A percentile compares a stretch with the other conserved stretches of the same genome.
phyloP scores from a whole-genome alignment of 352 stramenopile species.

The Globisporangium canariense region DNA sequence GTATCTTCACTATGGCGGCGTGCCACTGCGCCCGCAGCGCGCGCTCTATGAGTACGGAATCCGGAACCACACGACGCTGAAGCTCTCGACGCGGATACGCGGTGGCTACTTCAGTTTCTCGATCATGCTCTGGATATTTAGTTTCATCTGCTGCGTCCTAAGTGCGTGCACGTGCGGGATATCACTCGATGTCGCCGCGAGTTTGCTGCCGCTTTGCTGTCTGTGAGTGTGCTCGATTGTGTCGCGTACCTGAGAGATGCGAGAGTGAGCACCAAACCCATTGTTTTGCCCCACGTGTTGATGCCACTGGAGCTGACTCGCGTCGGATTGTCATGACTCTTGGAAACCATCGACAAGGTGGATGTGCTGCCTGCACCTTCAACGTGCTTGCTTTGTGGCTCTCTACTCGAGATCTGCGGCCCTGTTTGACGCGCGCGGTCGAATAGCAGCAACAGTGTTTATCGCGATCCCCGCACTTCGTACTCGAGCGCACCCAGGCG shows the following conservation, averaged over 20 bases:
- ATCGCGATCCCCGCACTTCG: neutral
- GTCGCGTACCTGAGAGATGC: neutral
- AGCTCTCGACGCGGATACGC: slow-evolving; percentile 35
- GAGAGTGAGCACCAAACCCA: neutral
- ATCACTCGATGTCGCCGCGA: slow-evolving; percentile 53
- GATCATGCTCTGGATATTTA: slow-evolving; percentile 71
- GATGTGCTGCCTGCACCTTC: too few species aligned
- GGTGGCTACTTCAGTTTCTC: slow-evolving; percentile 73
- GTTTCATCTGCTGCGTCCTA: slow-evolving; percentile 66
- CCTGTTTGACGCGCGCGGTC: too few species aligned
- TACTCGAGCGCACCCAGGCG: slow-evolving; percentile 7
- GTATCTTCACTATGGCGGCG: slow-evolving; percentile 62
- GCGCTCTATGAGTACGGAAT: slow-evolving; percentile 59
- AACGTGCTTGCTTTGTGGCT: too few species aligned
- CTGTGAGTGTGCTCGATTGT: slow-evolving; percentile 26
- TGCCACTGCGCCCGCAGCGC: slow-evolving; percentile 45
- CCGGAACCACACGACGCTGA: slow-evolving; percentile 61
- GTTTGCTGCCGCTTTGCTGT: slow-evolving; percentile 65
- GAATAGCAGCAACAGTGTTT: too few species aligned
- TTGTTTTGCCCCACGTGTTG: too few species aligned
- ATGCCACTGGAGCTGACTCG: too few species aligned
- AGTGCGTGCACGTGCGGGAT: slow-evolving; percentile 73
- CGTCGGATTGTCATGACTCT: too few species aligned
- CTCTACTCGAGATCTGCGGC: too few species aligned
- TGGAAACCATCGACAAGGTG: too few species aligned